phyloP scores from a whole-genome alignment of 2,329 filamentous ascomycete species.

The Pleoardoris graminearum region DNA sequence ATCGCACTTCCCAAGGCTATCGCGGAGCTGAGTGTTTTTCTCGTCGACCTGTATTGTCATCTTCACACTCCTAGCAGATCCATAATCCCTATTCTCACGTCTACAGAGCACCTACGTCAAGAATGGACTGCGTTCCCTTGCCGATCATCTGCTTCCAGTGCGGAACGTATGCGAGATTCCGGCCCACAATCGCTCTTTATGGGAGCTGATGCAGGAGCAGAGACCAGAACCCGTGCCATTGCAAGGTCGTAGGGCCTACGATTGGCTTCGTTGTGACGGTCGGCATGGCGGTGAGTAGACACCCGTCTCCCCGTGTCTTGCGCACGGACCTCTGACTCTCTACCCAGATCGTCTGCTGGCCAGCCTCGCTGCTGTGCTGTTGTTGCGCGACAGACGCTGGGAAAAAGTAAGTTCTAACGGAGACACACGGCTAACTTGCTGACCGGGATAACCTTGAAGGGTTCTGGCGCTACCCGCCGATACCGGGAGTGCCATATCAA shows the following conservation, averaged over 20 bases:
- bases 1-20: constrained; percentile 1
- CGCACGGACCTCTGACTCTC: constrained; percentile 15
- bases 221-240: constrained; percentile 61
- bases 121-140: constrained; percentile 48
- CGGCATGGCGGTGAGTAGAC: constrained; percentile 52
- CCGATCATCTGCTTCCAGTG: constrained; percentile 60
- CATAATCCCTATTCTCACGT: not conserved
- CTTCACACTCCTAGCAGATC: not conserved
- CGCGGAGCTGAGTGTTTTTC: not conserved
- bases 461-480: constrained; percentile 58
- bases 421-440: not conserved
- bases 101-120: not conserved
- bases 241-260: constrained; percentile 60
- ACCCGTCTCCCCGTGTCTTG: not conserved
- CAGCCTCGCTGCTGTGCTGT: constrained; percentile 59
- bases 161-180: constrained; percentile 42
- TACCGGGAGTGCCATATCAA: constrained; percentile 54
- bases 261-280: constrained; percentile 56
- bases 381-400: constrained; percentile 59
- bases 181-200: not conserved
- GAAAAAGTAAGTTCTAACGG: constrained; percentile 51
- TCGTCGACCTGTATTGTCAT: not conserved
- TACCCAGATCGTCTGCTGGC: constrained; percentile 57
- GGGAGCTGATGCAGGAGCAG: constrained; percentile 36
- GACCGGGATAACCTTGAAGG: constrained; percentile 34